Base-by-base conservation (phyloP, 2,329 filamentous ascomycete species). In the Gremmenia infestans region DNA sequence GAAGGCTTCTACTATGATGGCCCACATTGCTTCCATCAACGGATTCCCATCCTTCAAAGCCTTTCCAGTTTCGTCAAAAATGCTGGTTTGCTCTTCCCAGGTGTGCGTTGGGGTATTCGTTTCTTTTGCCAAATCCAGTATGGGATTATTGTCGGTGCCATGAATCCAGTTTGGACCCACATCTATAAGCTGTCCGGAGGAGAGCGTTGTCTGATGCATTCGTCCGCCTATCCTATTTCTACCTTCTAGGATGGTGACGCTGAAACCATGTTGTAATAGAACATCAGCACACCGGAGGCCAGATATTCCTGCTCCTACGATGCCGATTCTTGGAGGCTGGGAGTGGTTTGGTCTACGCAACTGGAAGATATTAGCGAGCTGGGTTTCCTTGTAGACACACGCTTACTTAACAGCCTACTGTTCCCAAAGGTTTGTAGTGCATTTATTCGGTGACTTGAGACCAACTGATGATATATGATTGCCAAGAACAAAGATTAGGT, bases 211-310 rank as follows among this genome's bases (percentile, higher is more conserved):
- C 51, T 70, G 68, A 32, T 60, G 58, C 14, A 63, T 55, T 42
- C 68, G 60, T 15, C 82, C 82, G 5, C 81, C 81, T 53, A 84
- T 70, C 46, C 81, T 71, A 65, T 80, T 69, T 51, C 81, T 71
- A 0, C 76, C 81, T 66, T 84, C 81, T 14, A 83, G 69, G n/a
- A 84, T 78, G 0, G 79, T 81, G 12, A 85, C 80, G 48, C 76
- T 71, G 57, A 76, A 76, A 3, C 79, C 80, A 60, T 77, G 72
- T 51, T 77, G 72, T 2, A 82, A 65, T 9, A 85, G 68, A 1
- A 83, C 67, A 57, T 82, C 80, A 25, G 81, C 81, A 62, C 78
- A 81, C 57, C 80, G 72, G 50, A 84, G 70, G 1, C 81, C 81
- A 14, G 80, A 76, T 32, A 83, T 72, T 5, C 82, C 81, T 23